Percentiles rank a stretch among this genome's conserved stretches.
Conservation (phyloP, 1,284 basidiomycete genomes). For the Sanghuangporus sanghuang region DNA sequence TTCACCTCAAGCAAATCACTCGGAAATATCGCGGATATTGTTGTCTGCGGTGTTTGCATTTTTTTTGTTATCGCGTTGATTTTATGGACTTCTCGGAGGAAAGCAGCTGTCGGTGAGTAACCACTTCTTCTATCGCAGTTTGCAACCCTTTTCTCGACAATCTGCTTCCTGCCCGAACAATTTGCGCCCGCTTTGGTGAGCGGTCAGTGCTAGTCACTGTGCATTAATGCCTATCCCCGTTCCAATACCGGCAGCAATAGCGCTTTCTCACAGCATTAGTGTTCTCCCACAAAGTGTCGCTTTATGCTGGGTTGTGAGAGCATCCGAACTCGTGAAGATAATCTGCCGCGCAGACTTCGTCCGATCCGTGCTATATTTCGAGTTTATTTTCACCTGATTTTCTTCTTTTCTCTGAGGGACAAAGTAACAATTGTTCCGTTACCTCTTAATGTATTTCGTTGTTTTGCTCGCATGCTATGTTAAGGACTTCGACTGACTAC, state of each 20-base stretch:
- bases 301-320: neutral
- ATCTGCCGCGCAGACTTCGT: neutral
- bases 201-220: neutral
- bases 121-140: neutral
- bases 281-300: neutral
- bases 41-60: conserved; percentile 58
- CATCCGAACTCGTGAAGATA: neutral
- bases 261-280: neutral
- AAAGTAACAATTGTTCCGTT: neutral
- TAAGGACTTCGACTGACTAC: neutral
- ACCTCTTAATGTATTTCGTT: too few species aligned
- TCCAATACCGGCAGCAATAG: neutral
- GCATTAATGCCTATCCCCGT: neutral
- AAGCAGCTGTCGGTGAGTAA: conserved; percentile 43
- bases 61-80: conserved; percentile 47
- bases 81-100: conserved; percentile 36
- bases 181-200: neutral
- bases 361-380: neutral
- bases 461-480: neutral
- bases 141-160: neutral
- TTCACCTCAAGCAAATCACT: conserved; percentile 38
- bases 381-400: neutral
- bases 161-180: neutral
- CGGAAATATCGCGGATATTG: conserved; percentile 71
- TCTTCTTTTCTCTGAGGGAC: neutral